Evolutionary conservation across 495 filamentous ascomycete species (phyloP).

Genomic region (Pyronema domesticum): DNA sequence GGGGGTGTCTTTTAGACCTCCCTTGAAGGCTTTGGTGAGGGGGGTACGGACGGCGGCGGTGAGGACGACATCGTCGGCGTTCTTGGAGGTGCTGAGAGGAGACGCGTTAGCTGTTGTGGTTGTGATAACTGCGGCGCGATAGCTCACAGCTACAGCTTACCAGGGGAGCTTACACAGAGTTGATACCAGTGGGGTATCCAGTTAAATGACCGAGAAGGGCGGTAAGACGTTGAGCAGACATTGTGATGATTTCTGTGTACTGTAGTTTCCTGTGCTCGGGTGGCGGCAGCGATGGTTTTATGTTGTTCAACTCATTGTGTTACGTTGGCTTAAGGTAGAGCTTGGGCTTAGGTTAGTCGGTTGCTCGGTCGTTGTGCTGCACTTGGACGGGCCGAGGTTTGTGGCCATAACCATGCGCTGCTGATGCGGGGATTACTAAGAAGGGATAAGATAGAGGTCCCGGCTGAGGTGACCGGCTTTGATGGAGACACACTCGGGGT

Average conservation of each 20-base stretch:
- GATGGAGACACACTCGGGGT: no score
- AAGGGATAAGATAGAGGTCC: no score
- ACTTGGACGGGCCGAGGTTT: background rate
- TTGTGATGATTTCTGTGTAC: background rate
- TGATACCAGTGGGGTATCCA: slow-evolving; percentile 1
- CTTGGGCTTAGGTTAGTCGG: background rate
- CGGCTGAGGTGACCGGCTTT: no score
- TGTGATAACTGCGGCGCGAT: background rate
- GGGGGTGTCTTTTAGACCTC: slow-evolving; percentile 87
- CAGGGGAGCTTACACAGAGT: background rate
- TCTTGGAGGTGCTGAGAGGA: slow-evolving; percentile 60
- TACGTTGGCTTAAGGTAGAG: no score
- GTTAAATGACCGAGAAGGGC: background rate
- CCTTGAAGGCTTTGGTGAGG: slow-evolving; percentile 49
- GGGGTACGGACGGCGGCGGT: slow-evolving; percentile 66
- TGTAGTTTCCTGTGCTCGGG: background rate
- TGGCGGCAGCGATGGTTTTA: background rate
- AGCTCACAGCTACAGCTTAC: background rate
- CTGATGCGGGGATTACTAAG: no score
- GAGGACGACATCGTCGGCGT: slow-evolving; percentile 90
- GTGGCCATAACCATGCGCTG: background rate
- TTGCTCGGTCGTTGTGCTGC: background rate
- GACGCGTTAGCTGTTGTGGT: background rate
- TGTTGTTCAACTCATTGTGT: background rate
- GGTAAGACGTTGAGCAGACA: background rate